Conservation (phyloP, 768 basidiomycete genomes). For the Collybiopsis confluens region DNA sequence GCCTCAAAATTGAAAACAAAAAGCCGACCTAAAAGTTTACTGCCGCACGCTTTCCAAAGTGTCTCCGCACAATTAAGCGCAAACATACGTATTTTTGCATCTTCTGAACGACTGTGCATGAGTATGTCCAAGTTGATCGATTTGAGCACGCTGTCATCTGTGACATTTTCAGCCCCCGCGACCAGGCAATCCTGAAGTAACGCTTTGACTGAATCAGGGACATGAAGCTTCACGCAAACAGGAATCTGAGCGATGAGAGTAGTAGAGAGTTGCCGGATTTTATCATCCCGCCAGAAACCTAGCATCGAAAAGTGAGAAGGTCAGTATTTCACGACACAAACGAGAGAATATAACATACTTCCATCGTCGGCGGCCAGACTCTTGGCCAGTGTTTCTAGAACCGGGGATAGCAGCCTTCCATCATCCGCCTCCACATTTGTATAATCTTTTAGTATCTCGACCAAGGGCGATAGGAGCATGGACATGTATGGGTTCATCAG, state of each 20-base stretch:
- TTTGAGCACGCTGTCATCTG: slow-evolving; percentile 68
- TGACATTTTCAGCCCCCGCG: slow-evolving; percentile 48
- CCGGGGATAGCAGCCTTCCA: slow-evolving; percentile 55
- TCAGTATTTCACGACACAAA: background rate
- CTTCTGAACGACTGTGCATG: slow-evolving; percentile 88
- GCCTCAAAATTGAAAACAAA: background rate
- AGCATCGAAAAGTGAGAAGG: background rate
- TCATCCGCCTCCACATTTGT: slow-evolving; percentile 27
- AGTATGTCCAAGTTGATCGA: slow-evolving; percentile 76
- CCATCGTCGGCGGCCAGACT: slow-evolving; percentile 78
- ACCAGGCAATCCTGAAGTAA: slow-evolving; percentile 48
- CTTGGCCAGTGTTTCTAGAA: slow-evolving; percentile 60
- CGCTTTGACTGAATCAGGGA: slow-evolving; percentile 28
- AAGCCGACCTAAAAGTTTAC: slow-evolving; percentile 64
- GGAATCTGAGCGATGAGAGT: slow-evolving; percentile 65
- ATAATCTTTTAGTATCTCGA: slow-evolving; percentile 56
- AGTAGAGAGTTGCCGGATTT: slow-evolving; percentile 56
- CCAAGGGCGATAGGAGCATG: slow-evolving; percentile 63
- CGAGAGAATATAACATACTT: slow-evolving; percentile 42
- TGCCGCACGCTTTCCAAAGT: slow-evolving; percentile 77
- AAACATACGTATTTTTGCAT: slow-evolving; percentile 59
- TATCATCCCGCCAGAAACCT: slow-evolving; percentile 92
- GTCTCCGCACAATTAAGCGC: slow-evolving; percentile 64
- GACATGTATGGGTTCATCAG: slow-evolving; percentile 92
- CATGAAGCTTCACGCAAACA: slow-evolving; percentile 36